Conservation (phyloP, 768 basidiomycete species). For the Trametopsis cervina region DNA sequence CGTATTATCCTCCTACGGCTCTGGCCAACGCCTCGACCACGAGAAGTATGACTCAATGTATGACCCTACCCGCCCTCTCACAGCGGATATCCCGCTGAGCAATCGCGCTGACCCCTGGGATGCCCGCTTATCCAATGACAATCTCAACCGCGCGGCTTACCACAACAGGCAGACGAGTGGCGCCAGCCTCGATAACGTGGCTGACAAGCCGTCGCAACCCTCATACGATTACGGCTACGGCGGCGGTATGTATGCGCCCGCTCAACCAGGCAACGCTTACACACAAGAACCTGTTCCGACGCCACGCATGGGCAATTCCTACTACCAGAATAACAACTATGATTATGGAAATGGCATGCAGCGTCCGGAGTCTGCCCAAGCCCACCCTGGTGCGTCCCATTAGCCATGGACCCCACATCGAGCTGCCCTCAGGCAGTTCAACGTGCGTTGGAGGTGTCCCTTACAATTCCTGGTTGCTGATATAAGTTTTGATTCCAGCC, state of each 20-base stretch:
- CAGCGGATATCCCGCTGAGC: conserved; percentile 56
- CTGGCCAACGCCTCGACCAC: conserved; percentile 73
- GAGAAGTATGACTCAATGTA: conserved; percentile 71
- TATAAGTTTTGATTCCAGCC: conserved; percentile 21
- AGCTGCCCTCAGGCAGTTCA: conserved; percentile 21
- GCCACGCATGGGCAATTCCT: conserved; percentile 25
- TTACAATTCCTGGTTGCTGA: conserved; percentile 7
- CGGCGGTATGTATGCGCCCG: conserved; percentile 16
- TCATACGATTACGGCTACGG: conserved; percentile 13
- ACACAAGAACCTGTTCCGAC: conserved; percentile 35
- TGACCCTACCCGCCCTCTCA: conserved; percentile 46
- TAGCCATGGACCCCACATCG: conserved; percentile 3
- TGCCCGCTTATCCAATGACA: conserved; percentile 41
- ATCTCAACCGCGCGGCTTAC: conserved; percentile 24
- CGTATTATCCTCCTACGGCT: conserved; percentile 58
- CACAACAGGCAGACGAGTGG: conserved; percentile 52
- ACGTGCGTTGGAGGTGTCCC: conserved; percentile 21
- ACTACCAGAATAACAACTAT: conserved; percentile 18
- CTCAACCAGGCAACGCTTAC: conserved; percentile 27
- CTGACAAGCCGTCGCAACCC: conserved; percentile 30
- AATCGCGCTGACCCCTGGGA: conserved; percentile 70
- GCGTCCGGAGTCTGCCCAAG: conserved; percentile 32
- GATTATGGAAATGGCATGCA: conserved; percentile 23
- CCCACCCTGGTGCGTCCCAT: conserved; percentile 40
- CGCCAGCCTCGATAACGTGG: conserved; percentile 49